Conservation (phyloP, 331 rosid species). For the Telfairia occidentalis region DNA sequence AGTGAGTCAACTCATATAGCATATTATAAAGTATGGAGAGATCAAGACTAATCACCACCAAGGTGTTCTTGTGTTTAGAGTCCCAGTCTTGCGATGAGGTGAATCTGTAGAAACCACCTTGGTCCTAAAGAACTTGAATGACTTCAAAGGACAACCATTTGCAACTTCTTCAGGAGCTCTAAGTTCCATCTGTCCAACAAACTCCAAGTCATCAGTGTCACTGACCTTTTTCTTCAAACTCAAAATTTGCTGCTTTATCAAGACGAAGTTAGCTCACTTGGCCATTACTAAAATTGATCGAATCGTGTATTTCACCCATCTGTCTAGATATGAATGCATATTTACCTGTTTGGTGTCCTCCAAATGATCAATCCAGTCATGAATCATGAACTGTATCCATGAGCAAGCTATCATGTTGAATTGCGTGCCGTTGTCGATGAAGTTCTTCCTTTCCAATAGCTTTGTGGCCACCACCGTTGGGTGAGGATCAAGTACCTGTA, state of each 20-base stretch:
- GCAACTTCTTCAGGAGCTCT: slow-evolving; percentile 39
- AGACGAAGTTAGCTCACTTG: not conserved
- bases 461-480: slow-evolving; percentile 56
- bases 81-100: slow-evolving; percentile 23
- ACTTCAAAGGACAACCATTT: slow-evolving; percentile 53
- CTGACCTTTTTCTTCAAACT: not conserved
- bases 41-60: slow-evolving; percentile 54
- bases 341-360: slow-evolving; percentile 65
- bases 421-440: slow-evolving; percentile 46
- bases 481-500: slow-evolving; percentile 51
- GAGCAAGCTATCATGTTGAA: slow-evolving; percentile 73
- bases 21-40: not conserved
- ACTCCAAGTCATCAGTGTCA: not conserved
- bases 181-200: slow-evolving; percentile 37
- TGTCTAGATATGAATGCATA: not conserved
- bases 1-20: not conserved
- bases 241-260: not conserved
- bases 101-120: slow-evolving; percentile 35
- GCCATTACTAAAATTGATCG: not conserved
- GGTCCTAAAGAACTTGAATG: slow-evolving; percentile 57
- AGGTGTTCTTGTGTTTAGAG: slow-evolving; percentile 54
- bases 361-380: slow-evolving; percentile 75
- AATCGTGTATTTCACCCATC: not conserved
- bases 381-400: slow-evolving; percentile 79
- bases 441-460: slow-evolving; percentile 49